phyloP scores from a whole-genome alignment of 768 basidiomycete genomes.

The Termitomyces heimii region DNA sequence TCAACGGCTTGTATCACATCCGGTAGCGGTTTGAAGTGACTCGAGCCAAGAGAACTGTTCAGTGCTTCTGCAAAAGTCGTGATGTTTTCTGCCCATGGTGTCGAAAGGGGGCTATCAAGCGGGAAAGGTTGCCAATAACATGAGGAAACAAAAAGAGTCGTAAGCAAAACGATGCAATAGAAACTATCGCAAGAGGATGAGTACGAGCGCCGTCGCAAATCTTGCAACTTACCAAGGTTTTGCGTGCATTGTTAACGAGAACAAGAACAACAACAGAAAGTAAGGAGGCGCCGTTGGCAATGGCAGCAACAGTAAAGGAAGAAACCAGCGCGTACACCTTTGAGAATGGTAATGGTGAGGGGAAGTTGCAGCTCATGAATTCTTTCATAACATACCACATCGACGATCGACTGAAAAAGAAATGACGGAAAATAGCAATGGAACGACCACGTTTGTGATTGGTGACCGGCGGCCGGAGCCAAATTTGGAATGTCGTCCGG shows the following conservation, averaged over 20 bases:
- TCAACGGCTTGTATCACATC: slow-evolving; percentile 62
- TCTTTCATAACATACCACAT: slow-evolving; percentile 47
- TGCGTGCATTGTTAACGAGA: slow-evolving; percentile 75
- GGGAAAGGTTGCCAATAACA: slow-evolving; percentile 88
- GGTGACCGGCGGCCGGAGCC: slow-evolving; percentile 3
- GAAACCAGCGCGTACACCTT: slow-evolving; percentile 86
- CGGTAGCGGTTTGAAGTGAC: slow-evolving; percentile 40
- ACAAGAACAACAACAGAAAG: slow-evolving; percentile 71
- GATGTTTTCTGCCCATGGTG: slow-evolving; percentile 64
- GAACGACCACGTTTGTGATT: neutral
- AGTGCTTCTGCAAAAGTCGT: slow-evolving; percentile 70
- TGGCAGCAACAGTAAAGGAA: slow-evolving; percentile 71
- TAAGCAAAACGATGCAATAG: slow-evolving; percentile 80
- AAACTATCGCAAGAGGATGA: slow-evolving; percentile 41
- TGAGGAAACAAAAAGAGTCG: slow-evolving; percentile 79
- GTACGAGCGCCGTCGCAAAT: neutral
- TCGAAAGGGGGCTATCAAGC: slow-evolving; percentile 52
- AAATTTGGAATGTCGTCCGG: neutral
- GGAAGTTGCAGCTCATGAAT: neutral
- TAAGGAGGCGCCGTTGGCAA: slow-evolving; percentile 77
- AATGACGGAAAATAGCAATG: neutral
- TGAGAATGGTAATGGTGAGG: neutral
- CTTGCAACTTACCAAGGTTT: slow-evolving; percentile 67
- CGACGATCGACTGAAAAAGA: slow-evolving; percentile 3
- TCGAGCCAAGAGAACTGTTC: slow-evolving; percentile 35